Conservation (phyloP, 345 rosid genomes). For the Citrus hindsii region DNA sequence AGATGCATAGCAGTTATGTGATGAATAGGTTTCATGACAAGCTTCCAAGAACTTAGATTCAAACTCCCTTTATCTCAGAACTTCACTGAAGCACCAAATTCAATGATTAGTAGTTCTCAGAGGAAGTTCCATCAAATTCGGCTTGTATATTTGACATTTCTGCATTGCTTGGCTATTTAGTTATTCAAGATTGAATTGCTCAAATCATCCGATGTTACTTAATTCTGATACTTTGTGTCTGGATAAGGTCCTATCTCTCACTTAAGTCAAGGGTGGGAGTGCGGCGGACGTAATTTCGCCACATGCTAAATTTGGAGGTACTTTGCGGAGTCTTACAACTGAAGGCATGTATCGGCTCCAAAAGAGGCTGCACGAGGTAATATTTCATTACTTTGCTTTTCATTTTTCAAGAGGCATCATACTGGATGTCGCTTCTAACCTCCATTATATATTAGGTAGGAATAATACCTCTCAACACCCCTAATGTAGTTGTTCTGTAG, state of each 20-base stretch:
- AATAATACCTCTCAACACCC: too few species aligned
- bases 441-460: too few species aligned
- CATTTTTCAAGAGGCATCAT: background rate
- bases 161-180: too few species aligned
- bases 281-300: constrained; percentile 49
- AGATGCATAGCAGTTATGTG: too few species aligned
- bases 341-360: constrained; percentile 57
- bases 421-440: too few species aligned
- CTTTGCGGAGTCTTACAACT: constrained; percentile 79
- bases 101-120: too few species aligned
- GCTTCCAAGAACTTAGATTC: too few species aligned
- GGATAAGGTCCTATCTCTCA: constrained; percentile 68
- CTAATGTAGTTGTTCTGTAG: background rate
- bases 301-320: constrained; percentile 75
- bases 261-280: constrained; percentile 53
- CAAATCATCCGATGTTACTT: background rate
- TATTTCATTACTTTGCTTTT: background rate
- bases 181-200: background rate
- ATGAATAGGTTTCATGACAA: too few species aligned
- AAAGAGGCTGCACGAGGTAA: constrained; percentile 65
- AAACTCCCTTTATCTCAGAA: background rate
- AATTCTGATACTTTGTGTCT: constrained; percentile 3
- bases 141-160: too few species aligned
- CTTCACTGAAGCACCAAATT: too few species aligned
- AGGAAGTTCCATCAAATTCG: too few species aligned